phyloP scores from a whole-genome alignment of 1,284 basidiomycete genomes.

The Cystobasidium pallidum region DNA sequence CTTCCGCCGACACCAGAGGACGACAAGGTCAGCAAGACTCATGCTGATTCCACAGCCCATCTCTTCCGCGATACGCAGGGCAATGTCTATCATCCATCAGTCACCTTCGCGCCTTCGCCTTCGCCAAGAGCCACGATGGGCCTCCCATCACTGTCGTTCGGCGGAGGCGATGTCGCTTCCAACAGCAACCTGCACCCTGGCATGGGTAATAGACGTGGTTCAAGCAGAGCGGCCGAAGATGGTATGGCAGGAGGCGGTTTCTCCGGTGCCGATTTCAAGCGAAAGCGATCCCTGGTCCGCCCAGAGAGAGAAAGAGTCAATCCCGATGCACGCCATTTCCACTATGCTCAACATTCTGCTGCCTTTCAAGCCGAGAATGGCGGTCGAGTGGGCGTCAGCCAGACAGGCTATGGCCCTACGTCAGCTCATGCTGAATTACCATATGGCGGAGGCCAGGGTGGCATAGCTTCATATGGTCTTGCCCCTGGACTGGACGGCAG shows the following conservation, averaged over 20 bases:
- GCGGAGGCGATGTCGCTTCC: background rate
- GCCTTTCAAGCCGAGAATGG: slow-evolving; percentile 71
- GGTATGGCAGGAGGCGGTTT: slow-evolving; percentile 17
- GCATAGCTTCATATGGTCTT: slow-evolving; percentile 38
- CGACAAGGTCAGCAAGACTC: background rate
- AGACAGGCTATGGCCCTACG: slow-evolving; percentile 80
- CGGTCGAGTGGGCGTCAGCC: slow-evolving; percentile 65
- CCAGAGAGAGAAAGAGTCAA: slow-evolving; percentile 97
- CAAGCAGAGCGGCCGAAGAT: slow-evolving; percentile 14
- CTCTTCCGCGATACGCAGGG: slow-evolving; percentile 24
- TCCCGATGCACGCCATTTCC: slow-evolving; percentile 89
- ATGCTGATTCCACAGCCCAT: slow-evolving; percentile 10
- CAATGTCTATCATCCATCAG: slow-evolving; percentile 31
- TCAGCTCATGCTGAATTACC: slow-evolving; percentile 46
- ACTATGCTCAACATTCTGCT: slow-evolving; percentile 88
- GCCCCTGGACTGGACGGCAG: slow-evolving; percentile 37
- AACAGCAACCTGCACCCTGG: slow-evolving; percentile 7
- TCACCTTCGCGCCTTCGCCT: slow-evolving; percentile 16
- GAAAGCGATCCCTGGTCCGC: slow-evolving; percentile 91
- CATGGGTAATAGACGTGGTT: slow-evolving; percentile 25
- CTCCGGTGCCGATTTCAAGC: slow-evolving; percentile 58
- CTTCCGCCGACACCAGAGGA: slow-evolving; percentile 6
- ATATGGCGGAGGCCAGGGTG: slow-evolving; percentile 38
- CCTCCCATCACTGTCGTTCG: slow-evolving; percentile 20
- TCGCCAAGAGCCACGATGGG: slow-evolving; percentile 9